Evolutionary conservation across 2,329 filamentous ascomycete genomes (phyloP), one percentile per base, ranked within the genome.

Genomic region (Aureobasidium sp.): DNA sequence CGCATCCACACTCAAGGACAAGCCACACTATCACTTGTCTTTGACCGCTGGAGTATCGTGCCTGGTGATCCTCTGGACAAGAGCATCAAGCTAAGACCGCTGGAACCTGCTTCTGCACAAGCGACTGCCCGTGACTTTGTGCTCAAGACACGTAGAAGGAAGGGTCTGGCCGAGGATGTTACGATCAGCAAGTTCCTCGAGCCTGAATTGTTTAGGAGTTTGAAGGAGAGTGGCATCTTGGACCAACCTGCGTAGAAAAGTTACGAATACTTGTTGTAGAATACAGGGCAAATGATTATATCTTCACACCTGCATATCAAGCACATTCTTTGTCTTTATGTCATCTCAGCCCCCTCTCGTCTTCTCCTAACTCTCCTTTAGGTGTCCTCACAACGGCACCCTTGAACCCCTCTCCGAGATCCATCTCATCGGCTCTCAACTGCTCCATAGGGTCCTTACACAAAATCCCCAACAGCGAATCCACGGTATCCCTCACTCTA

Each of bases 171-270:
- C 65, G 94, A 97, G 79, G 94, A 97, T 74, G 91, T 97, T 44
- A 93, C 89, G 33, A 91, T 97, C 61, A 91, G 91, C 74, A 97
- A 96, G 72, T 99, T 97, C 77, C 78, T 99, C 66, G 94, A 99
- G 78, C 90, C 91, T 1, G 94, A 97, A 74, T 85, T 97, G 64
- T 96, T 95, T 78, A 86, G 88, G 73, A 90, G 85, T 67, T 77
- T 97, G 70, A 89, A 91, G 77, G 91, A 96, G 75, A 94, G 89
- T 68, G 93, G 93, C 2, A 86, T 96, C 67, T 77, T 97, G 66
- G 91, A 91, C 70, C 82, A 81, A 57, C 62, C 64, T 19, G 42
- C 54, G 22, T 58, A 56, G 35, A 37, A n/a, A 15, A 27, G 14
- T 29, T 9, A 52, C 6, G 49, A 52, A 52, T 4, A 17, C 11